Base-by-base conservation (phyloP, 495 filamentous ascomycete genomes). In the Lichenothelia convexa region DNA sequence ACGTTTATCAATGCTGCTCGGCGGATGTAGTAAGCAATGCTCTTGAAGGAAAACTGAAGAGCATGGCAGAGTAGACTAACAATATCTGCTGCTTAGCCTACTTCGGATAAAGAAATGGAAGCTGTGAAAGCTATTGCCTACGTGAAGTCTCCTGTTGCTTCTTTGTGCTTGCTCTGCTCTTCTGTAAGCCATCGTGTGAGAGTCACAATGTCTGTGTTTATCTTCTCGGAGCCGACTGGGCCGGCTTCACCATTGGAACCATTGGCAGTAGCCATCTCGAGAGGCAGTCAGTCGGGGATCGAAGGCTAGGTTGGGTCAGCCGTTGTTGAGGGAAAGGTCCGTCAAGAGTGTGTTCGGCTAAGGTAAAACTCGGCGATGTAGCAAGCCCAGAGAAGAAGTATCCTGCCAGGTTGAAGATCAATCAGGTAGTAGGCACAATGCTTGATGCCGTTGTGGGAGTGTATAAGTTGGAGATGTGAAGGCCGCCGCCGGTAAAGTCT, bases 31-130 rank as follows among this genome's bases (percentile, higher is more conserved):
- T 95, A 93, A 45, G 89, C 87, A 59, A 97, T 97, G 37, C 79
- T 86, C 66, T 97, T 97, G 75, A 97, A 97, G 47, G 89, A 81
- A 68, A 94, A 95, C 62, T 95, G 91, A 21, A 97, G 76, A 40
- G 91, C 85, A 55, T 97, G 89, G 68, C 84, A 94, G 37, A 97
- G 72, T 18, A 97, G 72, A 48, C 19, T 2, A 23, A 40, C 38
- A 30, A 9, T 8, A n/a, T 41, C 35, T 29, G 21, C 35, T 34
- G 36, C 11, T 8, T 29, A n/a, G n/a, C n/a, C n/a, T n/a, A n/a
- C 24, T 13, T 29, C 24, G 31, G 31, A 18, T 8, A 12, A 33
- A 33, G 31, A n/a, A 12, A 32, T 11, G 19, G 9, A 18, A 8
- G 19, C n/a, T 13, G 18, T 20, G 21, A 30, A 24, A n/a, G n/a